phyloP scores from a whole-genome alignment of 148 eudicot species.

The Rhododendron williamsianum region DNA sequence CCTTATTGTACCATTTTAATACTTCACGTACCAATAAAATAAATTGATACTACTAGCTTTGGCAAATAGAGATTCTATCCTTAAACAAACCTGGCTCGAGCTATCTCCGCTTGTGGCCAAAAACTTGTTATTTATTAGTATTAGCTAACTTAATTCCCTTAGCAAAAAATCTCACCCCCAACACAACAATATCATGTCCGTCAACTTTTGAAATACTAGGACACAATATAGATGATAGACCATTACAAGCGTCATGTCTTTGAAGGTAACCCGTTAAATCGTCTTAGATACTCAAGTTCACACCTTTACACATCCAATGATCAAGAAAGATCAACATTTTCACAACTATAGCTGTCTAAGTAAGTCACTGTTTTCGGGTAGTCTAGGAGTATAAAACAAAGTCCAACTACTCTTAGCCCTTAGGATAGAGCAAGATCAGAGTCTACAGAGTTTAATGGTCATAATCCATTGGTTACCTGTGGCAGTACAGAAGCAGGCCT shows the following conservation, averaged over 20 bases:
- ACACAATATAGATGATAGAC: background rate
- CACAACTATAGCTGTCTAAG: background rate
- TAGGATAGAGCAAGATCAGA: background rate
- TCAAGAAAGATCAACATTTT: background rate
- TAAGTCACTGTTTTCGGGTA: background rate
- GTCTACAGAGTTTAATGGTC: background rate
- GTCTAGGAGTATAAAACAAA: background rate
- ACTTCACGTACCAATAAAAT: background rate
- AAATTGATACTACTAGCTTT: background rate
- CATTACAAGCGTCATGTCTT: background rate
- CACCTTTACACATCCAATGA: background rate
- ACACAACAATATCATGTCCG: too few species aligned
- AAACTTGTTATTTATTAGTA: background rate
- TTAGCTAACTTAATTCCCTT: too few species aligned
- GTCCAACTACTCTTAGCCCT: background rate
- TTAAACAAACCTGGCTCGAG: background rate
- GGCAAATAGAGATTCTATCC: background rate
- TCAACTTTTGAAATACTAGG: background rate
- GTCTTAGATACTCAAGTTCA: background rate
- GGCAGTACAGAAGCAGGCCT: constrained; percentile 89
- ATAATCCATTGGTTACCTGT: constrained; percentile 42
- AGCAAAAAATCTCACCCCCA: too few species aligned
- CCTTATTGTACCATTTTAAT: background rate
- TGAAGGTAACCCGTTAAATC: background rate
- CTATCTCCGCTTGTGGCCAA: background rate